phyloP scores from a whole-genome alignment of 1,284 basidiomycete genomes.

The Chalciporus sp. region DNA sequence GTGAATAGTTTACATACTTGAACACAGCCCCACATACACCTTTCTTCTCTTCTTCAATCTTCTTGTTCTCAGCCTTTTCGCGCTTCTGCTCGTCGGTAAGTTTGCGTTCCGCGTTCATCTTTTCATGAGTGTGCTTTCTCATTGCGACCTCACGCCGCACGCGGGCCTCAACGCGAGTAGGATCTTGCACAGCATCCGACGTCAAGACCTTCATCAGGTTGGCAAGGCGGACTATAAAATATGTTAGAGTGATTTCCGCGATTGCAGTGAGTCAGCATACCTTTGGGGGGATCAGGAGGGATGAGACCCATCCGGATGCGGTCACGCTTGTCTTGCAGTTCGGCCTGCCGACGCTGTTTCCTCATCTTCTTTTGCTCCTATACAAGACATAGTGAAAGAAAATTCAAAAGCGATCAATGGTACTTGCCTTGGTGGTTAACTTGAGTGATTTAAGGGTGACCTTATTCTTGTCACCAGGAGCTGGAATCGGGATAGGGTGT shows the following conservation, averaged over 20 bases:
- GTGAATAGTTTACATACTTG: constrained; percentile 61
- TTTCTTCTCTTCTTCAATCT: constrained; percentile 83
- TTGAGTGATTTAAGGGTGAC: constrained; percentile 80
- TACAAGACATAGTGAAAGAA: constrained; percentile 14
- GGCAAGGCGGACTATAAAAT: constrained; percentile 76
- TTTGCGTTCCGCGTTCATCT: constrained; percentile 90
- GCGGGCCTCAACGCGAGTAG: constrained; percentile 95
- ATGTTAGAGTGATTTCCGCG: constrained; percentile 13
- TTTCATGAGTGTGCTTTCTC: constrained; percentile 87
- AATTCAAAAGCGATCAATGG: neutral
- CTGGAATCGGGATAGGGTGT: constrained; percentile 96
- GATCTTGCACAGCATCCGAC: constrained; percentile 94
- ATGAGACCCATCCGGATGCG: constrained; percentile 94
- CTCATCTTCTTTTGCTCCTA: constrained; percentile 97
- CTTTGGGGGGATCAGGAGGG: constrained; percentile 95
- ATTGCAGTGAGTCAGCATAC: constrained; percentile 39
- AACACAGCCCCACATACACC: constrained; percentile 88
- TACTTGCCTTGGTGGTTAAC: constrained; percentile 79
- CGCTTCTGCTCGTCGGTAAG: constrained; percentile 88
- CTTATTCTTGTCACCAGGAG: constrained; percentile 84
- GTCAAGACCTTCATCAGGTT: constrained; percentile 99
- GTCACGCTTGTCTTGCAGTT: constrained; percentile 94
- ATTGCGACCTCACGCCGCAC: constrained; percentile 92
- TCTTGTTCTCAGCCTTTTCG: constrained; percentile 86
- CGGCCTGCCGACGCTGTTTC: constrained; percentile 84